Evolutionary conservation across 176 grass and related monocot genomes (phyloP), one percentile per base, ranked within the genome.

Genomic region (Eleusine indica): DNA sequence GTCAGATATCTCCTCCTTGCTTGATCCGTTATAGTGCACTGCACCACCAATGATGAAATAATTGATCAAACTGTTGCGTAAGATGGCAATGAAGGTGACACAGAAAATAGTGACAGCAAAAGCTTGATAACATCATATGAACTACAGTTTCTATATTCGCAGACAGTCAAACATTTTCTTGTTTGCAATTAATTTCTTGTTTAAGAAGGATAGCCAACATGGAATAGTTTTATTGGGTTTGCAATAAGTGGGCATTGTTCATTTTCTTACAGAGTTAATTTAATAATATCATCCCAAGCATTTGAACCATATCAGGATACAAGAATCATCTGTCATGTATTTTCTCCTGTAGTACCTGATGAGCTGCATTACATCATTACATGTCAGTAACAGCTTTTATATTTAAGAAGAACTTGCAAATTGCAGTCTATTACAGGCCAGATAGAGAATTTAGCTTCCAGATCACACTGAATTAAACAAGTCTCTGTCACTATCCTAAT

Each of bases 401-500:
- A 18, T 35, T 35, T 35, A 35, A 35, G 32, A 38, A 77, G 51
- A n/a, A n/a, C 6, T 17, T 68, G 47, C 39, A 25, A 19, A 22
- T n/a, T 46, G 49, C 63, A 73, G 17, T 54, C 5, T 72, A 83
- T 42, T 66, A 51, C 58, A 78, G 8, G 58, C 39, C 28, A 39
- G 75, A 74, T 73, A 9, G 29, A 77, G 61, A n/a, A 69, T 81
- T 51, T 88, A 80, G 47, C 75, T 88, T 88, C 63, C 75, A 80
- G 68, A 49, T 79, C 76, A 84, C 81, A 80, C 49, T 61, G 69
- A 74, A 12, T 78, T 74, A 66, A 44, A 38, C 6, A 25, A 68
- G 74, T 79, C 86, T 15, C 74, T 6, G 66, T 73, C 74, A 66
- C 86, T 28, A 32, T 75, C 85, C 15, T 41, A 41, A 61, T 75